Evolutionary conservation across 257 asterid species (phyloP).

Genomic region (Forsythia suspensa): DNA sequence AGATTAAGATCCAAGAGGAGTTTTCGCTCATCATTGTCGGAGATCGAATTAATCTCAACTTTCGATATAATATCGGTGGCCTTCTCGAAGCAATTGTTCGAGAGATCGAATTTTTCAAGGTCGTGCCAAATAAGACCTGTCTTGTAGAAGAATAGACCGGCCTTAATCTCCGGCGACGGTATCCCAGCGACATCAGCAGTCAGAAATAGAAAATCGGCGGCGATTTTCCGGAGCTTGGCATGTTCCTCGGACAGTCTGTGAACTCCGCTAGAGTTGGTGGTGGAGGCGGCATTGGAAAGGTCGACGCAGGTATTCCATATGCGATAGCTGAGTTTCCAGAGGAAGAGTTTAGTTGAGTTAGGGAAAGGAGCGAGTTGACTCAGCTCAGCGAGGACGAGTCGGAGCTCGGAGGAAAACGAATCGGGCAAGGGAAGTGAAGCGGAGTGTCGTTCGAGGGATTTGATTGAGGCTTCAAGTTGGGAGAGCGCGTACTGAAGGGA

Average conservation of each 20-base stretch:
- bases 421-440: constrained; percentile 57
- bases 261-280: constrained; percentile 2
- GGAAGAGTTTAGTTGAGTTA: constrained; percentile 58
- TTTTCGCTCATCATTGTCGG: constrained; percentile 65
- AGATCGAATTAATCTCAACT: constrained; percentile 42
- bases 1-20: constrained; percentile 69
- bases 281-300: constrained; percentile 61
- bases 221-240: constrained; percentile 82
- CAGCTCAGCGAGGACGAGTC: constrained; percentile 47
- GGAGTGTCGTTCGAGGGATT: constrained; percentile 55
- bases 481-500: constrained; percentile 45
- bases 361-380: constrained; percentile 64
- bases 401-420: constrained; percentile 61
- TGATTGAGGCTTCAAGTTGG: constrained; percentile 64
- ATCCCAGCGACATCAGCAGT: constrained; percentile 69
- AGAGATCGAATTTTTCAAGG: constrained; percentile 58
- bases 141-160: constrained; percentile 77
- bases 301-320: constrained; percentile 95
- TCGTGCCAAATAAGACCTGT: constrained; percentile 85
- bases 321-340: constrained; percentile 95
- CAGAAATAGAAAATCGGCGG: constrained; percentile 75
- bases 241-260: constrained; percentile 53
- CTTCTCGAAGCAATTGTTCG: constrained; percentile 82
- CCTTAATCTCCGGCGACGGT: constrained; percentile 77
- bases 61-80: constrained; percentile 81